A percentile compares a stretch with the other conserved stretches of the same genome.
phyloP scores from a whole-genome alignment of 768 basidiomycete species.

The Glaciozyma martinii region DNA sequence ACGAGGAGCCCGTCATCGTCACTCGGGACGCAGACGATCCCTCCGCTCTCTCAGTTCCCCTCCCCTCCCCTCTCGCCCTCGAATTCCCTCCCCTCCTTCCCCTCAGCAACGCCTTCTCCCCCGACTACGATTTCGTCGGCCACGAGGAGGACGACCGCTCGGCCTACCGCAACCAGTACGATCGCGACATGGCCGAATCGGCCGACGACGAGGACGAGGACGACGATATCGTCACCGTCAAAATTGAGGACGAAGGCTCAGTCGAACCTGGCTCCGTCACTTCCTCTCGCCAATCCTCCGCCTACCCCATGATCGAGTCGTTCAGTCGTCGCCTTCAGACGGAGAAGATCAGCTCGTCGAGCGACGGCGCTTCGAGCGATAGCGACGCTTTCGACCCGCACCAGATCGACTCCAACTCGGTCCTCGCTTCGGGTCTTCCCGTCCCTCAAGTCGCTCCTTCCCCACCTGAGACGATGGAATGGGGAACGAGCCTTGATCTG shows the following conservation, averaged over 20 bases:
- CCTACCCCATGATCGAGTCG: slow-evolving; percentile 7
- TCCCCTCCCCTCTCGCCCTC: slow-evolving; percentile 26
- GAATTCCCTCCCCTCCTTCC: slow-evolving; percentile 18
- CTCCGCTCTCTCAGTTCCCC: slow-evolving; percentile 4
- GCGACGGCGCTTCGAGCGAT: slow-evolving; percentile 7
- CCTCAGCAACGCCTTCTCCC: slow-evolving; percentile 9
- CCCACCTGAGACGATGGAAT: slow-evolving; percentile 22
- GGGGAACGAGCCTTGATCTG: slow-evolving; percentile 23
- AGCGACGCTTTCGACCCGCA: slow-evolving; percentile 24
- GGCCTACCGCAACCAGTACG: slow-evolving; percentile 5
- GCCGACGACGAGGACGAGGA: slow-evolving; percentile 22
- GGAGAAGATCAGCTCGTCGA: slow-evolving; percentile 7
- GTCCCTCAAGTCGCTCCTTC: slow-evolving; percentile 25
- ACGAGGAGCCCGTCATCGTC: not conserved
- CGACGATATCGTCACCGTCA: slow-evolving; percentile 16
- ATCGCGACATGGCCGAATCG: slow-evolving; percentile 14
- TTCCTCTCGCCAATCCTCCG: slow-evolving; percentile 19
- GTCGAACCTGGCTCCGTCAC: not conserved
- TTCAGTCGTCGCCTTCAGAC: slow-evolving; percentile 18
- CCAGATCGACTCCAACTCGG: slow-evolving; percentile 18
- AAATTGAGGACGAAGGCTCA: slow-evolving; percentile 6
- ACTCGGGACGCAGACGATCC: not conserved
- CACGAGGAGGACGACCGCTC: slow-evolving; percentile 22
- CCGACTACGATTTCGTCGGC: slow-evolving; percentile 29
- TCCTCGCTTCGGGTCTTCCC: slow-evolving; percentile 26